phyloP scores from a whole-genome alignment of 1,284 basidiomycete species.

The Malassezia vespertilionis region DNA sequence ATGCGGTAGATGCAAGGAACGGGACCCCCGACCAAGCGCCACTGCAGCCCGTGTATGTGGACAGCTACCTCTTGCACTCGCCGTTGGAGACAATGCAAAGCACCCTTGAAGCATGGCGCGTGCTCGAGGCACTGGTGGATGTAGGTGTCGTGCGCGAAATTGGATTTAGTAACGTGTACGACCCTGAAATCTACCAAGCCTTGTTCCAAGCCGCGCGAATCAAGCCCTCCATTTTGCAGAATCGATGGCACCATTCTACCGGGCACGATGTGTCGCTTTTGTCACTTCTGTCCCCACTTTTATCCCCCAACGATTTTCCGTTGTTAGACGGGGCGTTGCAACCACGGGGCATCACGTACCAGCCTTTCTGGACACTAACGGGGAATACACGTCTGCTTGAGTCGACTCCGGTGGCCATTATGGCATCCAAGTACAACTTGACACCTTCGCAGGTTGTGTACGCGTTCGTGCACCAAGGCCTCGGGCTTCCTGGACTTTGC shows the following conservation, averaged over 20 bases:
- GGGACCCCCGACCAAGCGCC: neutral
- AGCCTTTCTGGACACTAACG: slow-evolving; percentile 44
- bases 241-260: slow-evolving; percentile 40
- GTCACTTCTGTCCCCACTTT: slow-evolving; percentile 25
- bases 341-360: slow-evolving; percentile 25
- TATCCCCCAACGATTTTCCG: slow-evolving; percentile 34
- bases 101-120: slow-evolving; percentile 36
- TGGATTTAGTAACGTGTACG: slow-evolving; percentile 38
- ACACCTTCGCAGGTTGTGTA: slow-evolving; percentile 37
- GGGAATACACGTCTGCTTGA: slow-evolving; percentile 32
- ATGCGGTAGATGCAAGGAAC: slow-evolving; percentile 11
- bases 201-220: slow-evolving; percentile 23
- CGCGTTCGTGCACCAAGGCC: slow-evolving; percentile 26
- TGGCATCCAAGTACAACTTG: slow-evolving; percentile 19
- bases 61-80: slow-evolving; percentile 38
- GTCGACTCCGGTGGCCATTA: slow-evolving; percentile 20
- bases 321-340: neutral
- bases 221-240: slow-evolving; percentile 32
- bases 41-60: slow-evolving; percentile 28
- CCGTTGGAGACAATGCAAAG: slow-evolving; percentile 31
- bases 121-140: slow-evolving; percentile 34
- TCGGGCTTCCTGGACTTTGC: slow-evolving; percentile 29
- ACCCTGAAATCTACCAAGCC: slow-evolving; percentile 32
- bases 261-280: slow-evolving; percentile 43
- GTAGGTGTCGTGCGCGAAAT: slow-evolving; percentile 32